Conservation (phyloP, 2,329 filamentous ascomycete species). For the Bimuria novae-zelandiae region DNA sequence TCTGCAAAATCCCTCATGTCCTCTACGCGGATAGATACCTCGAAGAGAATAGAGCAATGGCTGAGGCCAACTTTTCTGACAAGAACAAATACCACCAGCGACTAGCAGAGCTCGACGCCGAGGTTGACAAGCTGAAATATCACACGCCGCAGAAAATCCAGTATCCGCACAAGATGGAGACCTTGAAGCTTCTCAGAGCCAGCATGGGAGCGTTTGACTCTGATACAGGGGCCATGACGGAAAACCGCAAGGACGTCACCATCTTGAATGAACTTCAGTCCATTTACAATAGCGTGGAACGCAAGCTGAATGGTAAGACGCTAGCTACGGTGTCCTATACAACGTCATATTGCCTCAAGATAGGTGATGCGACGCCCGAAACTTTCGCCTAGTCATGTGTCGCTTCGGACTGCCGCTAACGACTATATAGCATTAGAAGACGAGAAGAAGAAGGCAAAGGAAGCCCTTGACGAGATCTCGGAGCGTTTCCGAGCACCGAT, state of each 20-base stretch:
- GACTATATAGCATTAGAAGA: constrained; percentile 49
- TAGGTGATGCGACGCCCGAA: background rate
- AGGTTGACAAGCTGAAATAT: constrained; percentile 44
- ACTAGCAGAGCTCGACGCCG: constrained; percentile 37
- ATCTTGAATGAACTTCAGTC: constrained; percentile 33
- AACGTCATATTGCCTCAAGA: background rate
- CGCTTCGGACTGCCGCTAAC: background rate
- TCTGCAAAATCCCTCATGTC: constrained; percentile 57
- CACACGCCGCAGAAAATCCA: constrained; percentile 31
- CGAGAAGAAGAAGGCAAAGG: constrained; percentile 47
- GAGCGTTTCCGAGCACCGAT: constrained; percentile 53
- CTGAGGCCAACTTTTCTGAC: constrained; percentile 53
- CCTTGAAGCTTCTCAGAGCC: constrained; percentile 46
- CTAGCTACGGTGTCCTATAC: background rate
- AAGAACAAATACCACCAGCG: constrained; percentile 39
- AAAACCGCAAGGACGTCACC: constrained; percentile 24
- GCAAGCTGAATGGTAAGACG: constrained; percentile 35
- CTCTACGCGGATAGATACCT: constrained; percentile 67
- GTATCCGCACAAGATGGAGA: constrained; percentile 38
- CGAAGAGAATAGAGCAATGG: constrained; percentile 53
- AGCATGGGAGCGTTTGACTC: constrained; percentile 42
- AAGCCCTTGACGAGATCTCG: constrained; percentile 51
- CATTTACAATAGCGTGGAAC: constrained; percentile 38
- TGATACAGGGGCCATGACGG: constrained; percentile 12
- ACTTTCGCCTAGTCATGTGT: background rate